A percentile compares a stretch with the other conserved stretches of the same genome.
These are phyloP conservation scores for Crotalaria pallida DNA, from an alignment of 306 rosid species.

Conservation along the genomic window DNA sequence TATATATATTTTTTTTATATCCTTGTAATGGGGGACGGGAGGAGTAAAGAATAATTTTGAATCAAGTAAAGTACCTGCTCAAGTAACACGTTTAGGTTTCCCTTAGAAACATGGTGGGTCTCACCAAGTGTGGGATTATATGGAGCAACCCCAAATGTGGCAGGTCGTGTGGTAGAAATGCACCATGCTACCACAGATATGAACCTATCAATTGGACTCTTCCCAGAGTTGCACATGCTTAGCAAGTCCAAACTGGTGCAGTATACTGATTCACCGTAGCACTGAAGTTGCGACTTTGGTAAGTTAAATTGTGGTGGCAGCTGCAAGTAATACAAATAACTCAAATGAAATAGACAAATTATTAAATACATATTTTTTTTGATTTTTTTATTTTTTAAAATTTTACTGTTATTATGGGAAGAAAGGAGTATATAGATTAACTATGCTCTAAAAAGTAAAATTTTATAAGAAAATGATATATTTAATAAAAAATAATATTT, in stretches of 20 bases:
- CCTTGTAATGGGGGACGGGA: too few species aligned
- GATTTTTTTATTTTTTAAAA: too few species aligned
- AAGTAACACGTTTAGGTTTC: conserved; percentile 56
- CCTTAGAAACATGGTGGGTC: conserved; percentile 85
- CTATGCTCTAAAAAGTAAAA: too few species aligned
- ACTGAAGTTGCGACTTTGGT: conserved; percentile 93
- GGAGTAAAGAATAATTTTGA: neutral
- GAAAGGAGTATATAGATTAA: too few species aligned
- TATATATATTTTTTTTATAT: too few species aligned
- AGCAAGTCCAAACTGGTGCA: conserved; percentile 49
- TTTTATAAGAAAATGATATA: too few species aligned
- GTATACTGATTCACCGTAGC: conserved; percentile 74
- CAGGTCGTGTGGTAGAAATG: conserved; percentile 71
- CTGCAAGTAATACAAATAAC: conserved; percentile 32
- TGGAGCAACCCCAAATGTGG: conserved; percentile 68
- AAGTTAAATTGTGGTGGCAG: conserved; percentile 74
- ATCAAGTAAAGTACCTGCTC: conserved; percentile 65
- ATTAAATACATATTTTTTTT: too few species aligned
- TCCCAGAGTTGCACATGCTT: conserved; percentile 49
- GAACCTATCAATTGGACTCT: conserved; percentile 58
- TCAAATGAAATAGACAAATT: too few species aligned
- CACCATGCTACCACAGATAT: conserved; percentile 66
- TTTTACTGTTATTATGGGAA: too few species aligned
- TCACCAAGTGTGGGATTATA: conserved; percentile 93
- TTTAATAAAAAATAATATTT: too few species aligned